phyloP scores from a whole-genome alignment of 345 rosid species.

The Eucalyptus regnans region DNA sequence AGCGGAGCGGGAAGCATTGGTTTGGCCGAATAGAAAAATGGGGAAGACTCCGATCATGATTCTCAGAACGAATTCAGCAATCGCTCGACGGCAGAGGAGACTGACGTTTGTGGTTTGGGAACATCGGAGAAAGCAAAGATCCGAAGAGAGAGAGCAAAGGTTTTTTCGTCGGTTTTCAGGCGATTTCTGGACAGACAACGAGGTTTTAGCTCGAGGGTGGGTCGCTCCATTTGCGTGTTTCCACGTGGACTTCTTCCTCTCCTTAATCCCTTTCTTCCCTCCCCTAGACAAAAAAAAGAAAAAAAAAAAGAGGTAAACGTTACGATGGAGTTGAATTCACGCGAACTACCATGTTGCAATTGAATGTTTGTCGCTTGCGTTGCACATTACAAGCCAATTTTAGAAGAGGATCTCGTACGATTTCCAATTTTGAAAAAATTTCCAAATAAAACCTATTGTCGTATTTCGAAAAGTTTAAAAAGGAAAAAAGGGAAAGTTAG shows the following conservation, averaged over 20 bases:
- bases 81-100: background rate
- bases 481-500: background rate
- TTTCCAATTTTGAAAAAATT: background rate
- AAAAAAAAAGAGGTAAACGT: fast-evolving
- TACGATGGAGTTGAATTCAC: background rate
- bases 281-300: background rate
- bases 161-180: background rate
- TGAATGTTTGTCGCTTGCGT: background rate
- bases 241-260: background rate
- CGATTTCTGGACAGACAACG: background rate
- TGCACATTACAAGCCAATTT: background rate
- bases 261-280: background rate
- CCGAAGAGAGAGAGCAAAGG: background rate
- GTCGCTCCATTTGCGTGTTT: background rate
- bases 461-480: background rate
- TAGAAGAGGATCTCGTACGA: background rate
- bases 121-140: background rate
- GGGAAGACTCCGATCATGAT: background rate
- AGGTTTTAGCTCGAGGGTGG: background rate
- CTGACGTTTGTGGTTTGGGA: background rate
- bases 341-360: fast-evolving
- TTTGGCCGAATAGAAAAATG: background rate
- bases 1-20: background rate
- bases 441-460: background rate
- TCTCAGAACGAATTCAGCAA: background rate